Evolutionary conservation across 2,329 filamentous ascomycete species (phyloP), one percentile per base, ranked within the genome.

Genomic region (Colletotrichum truncatum): DNA sequence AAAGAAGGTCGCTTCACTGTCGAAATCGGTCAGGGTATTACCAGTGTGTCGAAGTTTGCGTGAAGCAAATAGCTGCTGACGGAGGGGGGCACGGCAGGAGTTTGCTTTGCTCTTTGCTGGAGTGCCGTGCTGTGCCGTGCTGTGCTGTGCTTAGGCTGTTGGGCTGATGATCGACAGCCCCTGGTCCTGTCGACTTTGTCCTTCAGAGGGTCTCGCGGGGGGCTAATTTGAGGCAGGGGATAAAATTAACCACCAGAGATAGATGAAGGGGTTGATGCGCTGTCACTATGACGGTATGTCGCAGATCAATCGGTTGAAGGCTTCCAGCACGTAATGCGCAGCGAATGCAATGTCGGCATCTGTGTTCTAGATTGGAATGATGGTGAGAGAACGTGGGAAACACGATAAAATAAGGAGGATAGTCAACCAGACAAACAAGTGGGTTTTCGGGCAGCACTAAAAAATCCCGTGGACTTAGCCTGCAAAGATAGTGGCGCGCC

Each of bases 211-310:
- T 65, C 63, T 61, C 57, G 57, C 49, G 57, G 63, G 57, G 63
- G 57, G 49, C 63, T 53, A 63, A 32, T 62, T 46, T 39, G 14
- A 65, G 41, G 23, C 41, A 63, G 58, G n/a, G 63, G 51, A 63
- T 66, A 18, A 45, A 51, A 56, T 30, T 30, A 45, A n/a, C 43
- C 48, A 60, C 61, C 48, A 30, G 32, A 55, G 58, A 45, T 55
- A 56, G 43, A 66, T 66, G 57, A 65, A 65, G 49, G 62, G 41
- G 57, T 48, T 58, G 28, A 34, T 62, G 57, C 49, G 63, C 63
- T 66, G 63, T 66, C 57, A 62, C 58, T 56, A 63, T 63, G 63
- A 63, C 63, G 51, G 49, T 38, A 14, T 28, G 36, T 16, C 51
- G 63, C 43, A 51, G 57, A 45, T 56, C 51, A 16, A 55, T 14